Conservation (phyloP, 1,139 yeast species). For the Hyphopichia buzzinii region DNA sequence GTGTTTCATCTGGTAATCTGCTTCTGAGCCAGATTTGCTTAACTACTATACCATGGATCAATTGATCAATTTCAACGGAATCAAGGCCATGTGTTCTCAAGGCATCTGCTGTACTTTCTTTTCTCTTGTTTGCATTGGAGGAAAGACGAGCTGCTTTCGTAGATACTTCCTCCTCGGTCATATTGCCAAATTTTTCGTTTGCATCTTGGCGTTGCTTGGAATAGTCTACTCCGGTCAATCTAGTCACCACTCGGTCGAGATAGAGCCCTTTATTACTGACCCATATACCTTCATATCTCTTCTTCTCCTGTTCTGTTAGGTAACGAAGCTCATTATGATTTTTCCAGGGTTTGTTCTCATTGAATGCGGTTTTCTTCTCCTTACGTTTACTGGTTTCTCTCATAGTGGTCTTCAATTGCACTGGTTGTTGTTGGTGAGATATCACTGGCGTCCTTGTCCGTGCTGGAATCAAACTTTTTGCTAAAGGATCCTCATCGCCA, state of each 20-base stretch:
- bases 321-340: conserved; percentile 64
- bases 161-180: conserved; percentile 22
- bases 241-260: conserved; percentile 40
- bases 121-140: conserved; percentile 15
- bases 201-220: conserved; percentile 15
- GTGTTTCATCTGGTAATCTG: conserved; percentile 59
- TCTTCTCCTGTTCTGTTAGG: conserved; percentile 71
- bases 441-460: conserved; percentile 13
- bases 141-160: conserved; percentile 31
- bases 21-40: conserved; percentile 80
- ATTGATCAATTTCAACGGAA: conserved; percentile 33
- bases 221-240: conserved; percentile 35
- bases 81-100: conserved; percentile 32
- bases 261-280: conserved; percentile 78
- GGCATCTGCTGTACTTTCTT: conserved; percentile 17
- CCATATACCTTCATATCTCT: conserved; percentile 92
- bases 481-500: conserved; percentile 2
- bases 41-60: conserved; percentile 68
- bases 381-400: conserved; percentile 50
- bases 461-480: conserved; percentile 7
- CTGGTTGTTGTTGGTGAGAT: conserved; percentile 23
- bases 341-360: conserved; percentile 96
- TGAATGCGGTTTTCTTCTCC: conserved; percentile 52
- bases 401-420: conserved; percentile 65
- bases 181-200: conserved; percentile 8